Percentiles rank a stretch among this genome's conserved stretches.
Conservation (phyloP, 2,329 filamentous ascomycete species). For the Phialophora verrucosa region DNA sequence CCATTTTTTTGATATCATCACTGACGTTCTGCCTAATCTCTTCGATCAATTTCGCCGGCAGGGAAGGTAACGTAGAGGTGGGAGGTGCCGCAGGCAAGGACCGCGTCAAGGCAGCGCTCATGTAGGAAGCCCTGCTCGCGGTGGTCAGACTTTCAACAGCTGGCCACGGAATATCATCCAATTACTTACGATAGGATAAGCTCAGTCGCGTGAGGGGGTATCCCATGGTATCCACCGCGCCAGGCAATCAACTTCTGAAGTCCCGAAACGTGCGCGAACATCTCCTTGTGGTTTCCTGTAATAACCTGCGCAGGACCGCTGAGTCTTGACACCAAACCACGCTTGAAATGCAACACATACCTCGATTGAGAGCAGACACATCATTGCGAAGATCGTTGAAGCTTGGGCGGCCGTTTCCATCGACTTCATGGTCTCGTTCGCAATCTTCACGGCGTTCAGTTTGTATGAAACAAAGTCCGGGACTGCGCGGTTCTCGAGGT, state of each 20-base stretch:
- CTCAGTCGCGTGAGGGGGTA: conserved; percentile 25
- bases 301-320: conserved; percentile 18
- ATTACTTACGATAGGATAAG: conserved; percentile 26
- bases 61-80: conserved; percentile 19
- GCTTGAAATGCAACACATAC: conserved; percentile 6
- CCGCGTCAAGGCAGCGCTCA: conserved; percentile 27
- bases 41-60: conserved; percentile 20
- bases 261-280: conserved; percentile 28
- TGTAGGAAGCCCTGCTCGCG: conserved; percentile 23
- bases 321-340: neutral
- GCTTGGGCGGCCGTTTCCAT: conserved; percentile 29
- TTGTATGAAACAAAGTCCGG: conserved; percentile 31
- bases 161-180: neutral
- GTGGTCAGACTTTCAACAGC: conserved; percentile 8
- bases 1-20: conserved; percentile 25
- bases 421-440: conserved; percentile 28
- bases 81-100: conserved; percentile 25
- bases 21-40: conserved; percentile 22
- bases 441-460: conserved; percentile 25
- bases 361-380: conserved; percentile 30
- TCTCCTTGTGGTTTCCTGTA: conserved; percentile 27
- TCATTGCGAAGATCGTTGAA: conserved; percentile 30
- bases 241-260: conserved; percentile 28
- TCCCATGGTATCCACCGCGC: conserved; percentile 28
- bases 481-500: conserved; percentile 24